These are phyloP conservation scores for Wickerhamomyces sp. DNA, from an alignment of 1,139 yeast species.

Conservation along the genomic window DNA sequence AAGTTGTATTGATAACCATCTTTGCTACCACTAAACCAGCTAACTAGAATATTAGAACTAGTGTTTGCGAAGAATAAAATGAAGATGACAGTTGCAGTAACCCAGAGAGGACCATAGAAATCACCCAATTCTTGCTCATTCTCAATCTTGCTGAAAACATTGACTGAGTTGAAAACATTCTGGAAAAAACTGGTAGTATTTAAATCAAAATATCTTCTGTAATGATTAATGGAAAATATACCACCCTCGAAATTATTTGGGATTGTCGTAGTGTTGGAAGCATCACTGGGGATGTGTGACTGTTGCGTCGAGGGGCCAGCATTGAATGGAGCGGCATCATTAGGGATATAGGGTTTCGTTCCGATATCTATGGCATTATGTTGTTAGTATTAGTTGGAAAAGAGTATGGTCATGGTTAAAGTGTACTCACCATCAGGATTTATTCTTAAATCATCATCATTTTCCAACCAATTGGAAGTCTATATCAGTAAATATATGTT, in stretches of 20 bases:
- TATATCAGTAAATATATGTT: not conserved
- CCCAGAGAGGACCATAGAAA: conserved; percentile 81
- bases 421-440: conserved; percentile 11
- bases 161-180: conserved; percentile 19
- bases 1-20: conserved; percentile 53
- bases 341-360: conserved; percentile 29
- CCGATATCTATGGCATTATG: conserved; percentile 17
- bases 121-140: conserved; percentile 35
- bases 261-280: conserved; percentile 5
- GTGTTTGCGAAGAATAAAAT: conserved; percentile 72
- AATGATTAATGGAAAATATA: conserved; percentile 21
- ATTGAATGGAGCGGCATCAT: conserved; percentile 23
- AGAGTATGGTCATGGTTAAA: not conserved
- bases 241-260: conserved; percentile 23
- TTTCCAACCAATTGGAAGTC: conserved; percentile 19
- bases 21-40: conserved; percentile 29
- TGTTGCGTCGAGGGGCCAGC: conserved; percentile 6
- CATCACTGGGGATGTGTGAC: not conserved
- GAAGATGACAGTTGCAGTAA: conserved; percentile 72
- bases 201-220: conserved; percentile 23
- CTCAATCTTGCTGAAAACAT: conserved; percentile 15
- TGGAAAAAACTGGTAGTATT: conserved; percentile 26
- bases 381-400: not conserved
- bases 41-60: conserved; percentile 27
- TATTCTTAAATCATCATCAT: conserved; percentile 17